phyloP scores from a whole-genome alignment of 108 stramenopile genomes.

The Ochromonas danica region DNA sequence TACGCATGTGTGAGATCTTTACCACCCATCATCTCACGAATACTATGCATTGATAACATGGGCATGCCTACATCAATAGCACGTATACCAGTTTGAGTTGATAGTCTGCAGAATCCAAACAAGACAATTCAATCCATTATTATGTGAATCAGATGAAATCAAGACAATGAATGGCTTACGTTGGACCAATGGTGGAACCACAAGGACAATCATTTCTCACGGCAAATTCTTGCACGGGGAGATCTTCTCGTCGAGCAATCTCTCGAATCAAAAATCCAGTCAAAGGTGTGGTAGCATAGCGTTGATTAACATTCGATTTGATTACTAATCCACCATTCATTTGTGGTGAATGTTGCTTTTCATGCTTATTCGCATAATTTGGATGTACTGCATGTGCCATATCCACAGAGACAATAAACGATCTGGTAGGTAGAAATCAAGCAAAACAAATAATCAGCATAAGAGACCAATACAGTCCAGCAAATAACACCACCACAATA shows the following conservation, averaged over 20 bases:
- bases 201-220: constrained; percentile 91
- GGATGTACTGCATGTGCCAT: constrained; percentile 97
- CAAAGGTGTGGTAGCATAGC: constrained; percentile 85
- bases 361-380: constrained; percentile 91
- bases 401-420: constrained; percentile 80
- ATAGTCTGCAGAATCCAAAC: constrained; percentile 50
- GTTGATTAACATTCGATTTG: constrained; percentile 92
- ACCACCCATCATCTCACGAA: constrained; percentile 67
- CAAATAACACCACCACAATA: no score
- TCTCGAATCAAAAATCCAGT: constrained; percentile 82
- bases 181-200: constrained; percentile 92
- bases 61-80: constrained; percentile 93
- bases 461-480: no score
- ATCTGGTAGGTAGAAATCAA: no score
- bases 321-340: constrained; percentile 94
- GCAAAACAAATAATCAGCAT: no score
- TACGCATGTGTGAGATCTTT: not conserved
- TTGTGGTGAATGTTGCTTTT: constrained; percentile 79
- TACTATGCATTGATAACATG: constrained; percentile 90
- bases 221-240: constrained; percentile 81
- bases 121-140: no score
- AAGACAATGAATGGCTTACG: no score
- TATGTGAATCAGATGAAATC: no score
- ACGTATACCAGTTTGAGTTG: constrained; percentile 78
- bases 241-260: constrained; percentile 56